Base-by-base conservation (phyloP, 1,284 basidiomycete species). In the Erythrobasidium hasegawianum region DNA sequence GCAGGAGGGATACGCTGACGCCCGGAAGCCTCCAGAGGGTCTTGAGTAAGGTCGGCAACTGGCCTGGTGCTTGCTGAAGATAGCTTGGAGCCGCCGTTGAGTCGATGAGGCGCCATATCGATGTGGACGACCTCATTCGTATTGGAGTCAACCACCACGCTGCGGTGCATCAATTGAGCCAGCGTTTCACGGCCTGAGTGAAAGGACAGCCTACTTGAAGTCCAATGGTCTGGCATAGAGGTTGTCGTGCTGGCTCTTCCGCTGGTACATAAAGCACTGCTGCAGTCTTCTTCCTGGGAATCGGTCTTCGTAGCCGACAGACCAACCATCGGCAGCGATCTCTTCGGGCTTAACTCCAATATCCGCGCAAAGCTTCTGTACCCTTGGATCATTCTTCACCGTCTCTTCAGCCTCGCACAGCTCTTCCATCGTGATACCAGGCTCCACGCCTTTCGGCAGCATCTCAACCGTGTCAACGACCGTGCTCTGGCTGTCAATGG, bases 231-330 rank as follows among this genome's bases (percentile, higher is more conserved):
- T 79, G 2, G 79, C 78, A 54, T 74, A 73, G 10, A 89, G 80
- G 75, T 91, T 90, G 57, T 89, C 89, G 71, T 92, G 85, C 64
- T 83, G 78, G 3, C 82, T 83, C 70, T 84, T 83, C 16, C 90
- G 81, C 8, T 88, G 89, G 74, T 87, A 93, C 38, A 88, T 70
- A 4, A 92, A 76, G n/a, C 85, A 83, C 58, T 80, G 79, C 43
- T 79, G 79, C 11, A 73, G 59, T 2, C 72, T 60, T 7, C 50
- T 43, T 10, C 62, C 67, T 59, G 87, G 86, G 79, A 91, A 92
- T 16, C 90, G 84, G n/a, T 84, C 83, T 72, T 91, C 90, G 72
- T 86, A 90, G 40, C 89, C 90, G 68, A 93, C 85, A 0, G 87
- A 77, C 80, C 80, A 70, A 72, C 76, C 56, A 64, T 69, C 57